Percentiles rank a stretch among this genome's conserved stretches.
Conservation (phyloP, 495 filamentous ascomycete species). For the Filosporella fistucella region DNA sequence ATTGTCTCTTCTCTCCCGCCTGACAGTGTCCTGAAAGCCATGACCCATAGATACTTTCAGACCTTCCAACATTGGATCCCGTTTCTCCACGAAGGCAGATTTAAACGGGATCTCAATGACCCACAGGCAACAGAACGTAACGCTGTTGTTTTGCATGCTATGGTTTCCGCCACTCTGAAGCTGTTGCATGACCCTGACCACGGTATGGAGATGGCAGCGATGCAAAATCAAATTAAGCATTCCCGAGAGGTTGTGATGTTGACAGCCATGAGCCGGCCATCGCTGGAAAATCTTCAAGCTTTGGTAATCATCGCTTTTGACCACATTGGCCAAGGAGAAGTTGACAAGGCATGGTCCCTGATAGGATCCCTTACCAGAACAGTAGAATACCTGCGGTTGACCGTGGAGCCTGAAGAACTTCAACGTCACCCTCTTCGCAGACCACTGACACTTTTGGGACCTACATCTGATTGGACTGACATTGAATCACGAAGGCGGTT, state of each 20-base stretch:
- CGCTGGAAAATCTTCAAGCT: slow-evolving; percentile 32
- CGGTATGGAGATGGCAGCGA: slow-evolving; percentile 16
- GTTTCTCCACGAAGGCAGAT: slow-evolving; percentile 29
- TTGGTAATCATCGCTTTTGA: slow-evolving; percentile 29
- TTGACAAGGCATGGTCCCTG: not conserved
- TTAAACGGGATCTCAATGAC: slow-evolving; percentile 21
- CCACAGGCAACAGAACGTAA: slow-evolving; percentile 15
- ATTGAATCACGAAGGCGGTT: not conserved
- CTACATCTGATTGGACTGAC: not conserved
- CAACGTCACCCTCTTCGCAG: not conserved
- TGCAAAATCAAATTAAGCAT: slow-evolving; percentile 6
- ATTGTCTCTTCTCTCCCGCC: slow-evolving; percentile 1
- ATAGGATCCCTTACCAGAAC: slow-evolving; percentile 27
- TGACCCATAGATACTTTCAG: slow-evolving; percentile 28
- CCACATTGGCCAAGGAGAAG: slow-evolving; percentile 1
- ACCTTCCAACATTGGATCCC: slow-evolving; percentile 33
- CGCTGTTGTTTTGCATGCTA: slow-evolving; percentile 27
- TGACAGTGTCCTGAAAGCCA: slow-evolving; percentile 18
- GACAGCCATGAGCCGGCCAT: slow-evolving; percentile 28
- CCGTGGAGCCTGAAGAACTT: not conserved
- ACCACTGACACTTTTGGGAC: not conserved
- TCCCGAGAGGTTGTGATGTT: slow-evolving; percentile 25
- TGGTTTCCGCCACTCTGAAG: slow-evolving; percentile 18
- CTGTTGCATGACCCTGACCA: not conserved
- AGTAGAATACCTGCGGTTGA: slow-evolving; percentile 33